Evolutionary conservation across 331 rosid species (phyloP), one percentile per base, ranked within the genome.

Genomic region (Erythrophleum ivorense): DNA sequence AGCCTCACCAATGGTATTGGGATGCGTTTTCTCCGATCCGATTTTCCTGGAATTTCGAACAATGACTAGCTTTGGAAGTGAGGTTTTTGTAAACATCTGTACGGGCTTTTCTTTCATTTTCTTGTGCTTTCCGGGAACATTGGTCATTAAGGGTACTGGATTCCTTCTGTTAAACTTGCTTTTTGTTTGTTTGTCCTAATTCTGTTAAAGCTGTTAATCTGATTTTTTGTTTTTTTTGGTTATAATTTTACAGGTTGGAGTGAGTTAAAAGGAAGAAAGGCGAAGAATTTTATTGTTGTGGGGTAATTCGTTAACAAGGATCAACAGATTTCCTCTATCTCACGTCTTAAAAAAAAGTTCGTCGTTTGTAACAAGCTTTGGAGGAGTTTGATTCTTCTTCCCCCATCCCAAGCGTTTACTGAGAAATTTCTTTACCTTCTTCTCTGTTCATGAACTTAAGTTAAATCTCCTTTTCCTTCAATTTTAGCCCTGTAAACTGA

Each of bases 221-320:
- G 57, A 36, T 67, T 68, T 6, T 19, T 55, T 78, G 24, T 67
- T 68, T 6, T 19, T 55, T 78, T 38, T 0, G 9, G 10, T 38
- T 66, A 12, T 50, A 12, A 7, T 72, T 82, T 90, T 78, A 11
- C 87, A 85, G 94, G 84, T 81, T 76, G 40, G 79, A 62, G 79
- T 72, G 70, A 71, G 59, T 71, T 80, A 10, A 54, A 66, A 85
- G 75, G 81, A 50, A 70, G 82, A 57, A 78, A 84, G 76, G 77
- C 55, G 41, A 77, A 48, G 81, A 55, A 83, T 59, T 73, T 54
- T 58, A 0, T 33, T 3, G 6, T 12, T 48, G 21, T 19, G 13
- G 13, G 2, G 60, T 49, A 49, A 9, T 49, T 21, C 50, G 38
- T 63, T 63, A n/a, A 13, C 18, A 50, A 45, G 62, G 49, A 11